A percentile compares a stretch with the other conserved stretches of the same genome.
Conservation (phyloP, 75 land plant genomes). For the Adiantum capillusveneris region DNA sequence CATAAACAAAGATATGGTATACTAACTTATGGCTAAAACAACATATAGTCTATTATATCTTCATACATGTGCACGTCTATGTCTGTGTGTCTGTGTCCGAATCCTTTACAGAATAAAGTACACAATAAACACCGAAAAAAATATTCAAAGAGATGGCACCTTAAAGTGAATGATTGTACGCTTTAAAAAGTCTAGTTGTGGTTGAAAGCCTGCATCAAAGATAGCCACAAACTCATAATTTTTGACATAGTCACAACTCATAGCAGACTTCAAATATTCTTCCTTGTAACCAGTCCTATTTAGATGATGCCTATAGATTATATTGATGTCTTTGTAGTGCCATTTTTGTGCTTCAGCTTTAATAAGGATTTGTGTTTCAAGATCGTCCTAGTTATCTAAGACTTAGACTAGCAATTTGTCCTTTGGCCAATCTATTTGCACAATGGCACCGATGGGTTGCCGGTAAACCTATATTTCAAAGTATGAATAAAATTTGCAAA, state of each 20-base stretch:
- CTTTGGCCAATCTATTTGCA: slow-evolving; percentile 52
- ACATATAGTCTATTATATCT: too few relatives aligned
- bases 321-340: slow-evolving; percentile 52
- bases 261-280: slow-evolving; percentile 59
- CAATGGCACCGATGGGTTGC: slow-evolving; percentile 55
- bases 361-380: slow-evolving; percentile 38
- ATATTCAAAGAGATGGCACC: too few relatives aligned
- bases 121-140: too few relatives aligned
- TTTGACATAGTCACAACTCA: too few relatives aligned
- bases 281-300: slow-evolving; percentile 66
- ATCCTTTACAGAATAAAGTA: too few relatives aligned
- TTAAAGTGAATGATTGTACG: slow-evolving; percentile 50
- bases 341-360: slow-evolving; percentile 41
- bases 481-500: too few relatives aligned
- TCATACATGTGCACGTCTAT: too few relatives aligned
- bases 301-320: slow-evolving; percentile 49
- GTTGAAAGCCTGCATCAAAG: slow-evolving; percentile 58
- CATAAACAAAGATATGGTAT: too few relatives aligned
- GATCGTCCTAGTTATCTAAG: slow-evolving; percentile 57
- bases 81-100: too few relatives aligned
- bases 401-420: slow-evolving; percentile 53
- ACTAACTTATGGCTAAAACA: too few relatives aligned
- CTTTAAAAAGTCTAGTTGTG: slow-evolving; percentile 57
- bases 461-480: slow-evolving; percentile 60
- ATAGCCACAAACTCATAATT: too few relatives aligned